Conservation (phyloP, 2,329 filamentous ascomycete species). For the Colletotrichum limetticola region DNA sequence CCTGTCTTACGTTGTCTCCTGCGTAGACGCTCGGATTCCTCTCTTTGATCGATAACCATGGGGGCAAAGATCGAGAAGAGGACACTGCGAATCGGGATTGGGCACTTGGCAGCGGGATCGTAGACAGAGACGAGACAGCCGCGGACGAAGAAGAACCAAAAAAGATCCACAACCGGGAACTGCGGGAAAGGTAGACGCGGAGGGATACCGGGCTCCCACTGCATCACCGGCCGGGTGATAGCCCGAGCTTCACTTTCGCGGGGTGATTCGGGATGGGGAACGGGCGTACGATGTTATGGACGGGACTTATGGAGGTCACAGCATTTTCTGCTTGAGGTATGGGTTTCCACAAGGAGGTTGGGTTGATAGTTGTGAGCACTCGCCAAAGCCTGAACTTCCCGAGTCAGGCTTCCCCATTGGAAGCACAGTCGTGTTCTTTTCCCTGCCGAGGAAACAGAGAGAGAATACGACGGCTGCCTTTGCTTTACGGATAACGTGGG, state of each 20-base stretch:
- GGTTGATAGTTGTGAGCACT: background rate
- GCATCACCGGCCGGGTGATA: background rate
- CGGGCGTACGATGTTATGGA: background rate
- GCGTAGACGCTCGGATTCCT: background rate
- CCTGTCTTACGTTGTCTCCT: too few relatives aligned
- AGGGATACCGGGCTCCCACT: background rate
- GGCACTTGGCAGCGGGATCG: background rate
- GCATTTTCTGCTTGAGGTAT: background rate
- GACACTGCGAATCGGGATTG: background rate
- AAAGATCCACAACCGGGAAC: background rate
- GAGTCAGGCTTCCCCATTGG: background rate
- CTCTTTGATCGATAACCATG: background rate
- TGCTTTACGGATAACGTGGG: background rate
- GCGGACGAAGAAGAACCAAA: background rate
- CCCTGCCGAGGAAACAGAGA: background rate
- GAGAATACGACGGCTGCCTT: background rate
- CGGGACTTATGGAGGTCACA: background rate
- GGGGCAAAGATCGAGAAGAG: background rate
- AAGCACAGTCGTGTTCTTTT: background rate
- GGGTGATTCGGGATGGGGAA: background rate
- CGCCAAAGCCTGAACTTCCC: background rate
- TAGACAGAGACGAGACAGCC: background rate
- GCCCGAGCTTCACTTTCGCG: conserved; percentile 4
- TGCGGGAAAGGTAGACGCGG: background rate
- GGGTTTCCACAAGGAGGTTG: background rate